Evolutionary conservation across 1,284 basidiomycete species (phyloP), one percentile per base, ranked within the genome.

Genomic region (Austropuccinia psidii): DNA sequence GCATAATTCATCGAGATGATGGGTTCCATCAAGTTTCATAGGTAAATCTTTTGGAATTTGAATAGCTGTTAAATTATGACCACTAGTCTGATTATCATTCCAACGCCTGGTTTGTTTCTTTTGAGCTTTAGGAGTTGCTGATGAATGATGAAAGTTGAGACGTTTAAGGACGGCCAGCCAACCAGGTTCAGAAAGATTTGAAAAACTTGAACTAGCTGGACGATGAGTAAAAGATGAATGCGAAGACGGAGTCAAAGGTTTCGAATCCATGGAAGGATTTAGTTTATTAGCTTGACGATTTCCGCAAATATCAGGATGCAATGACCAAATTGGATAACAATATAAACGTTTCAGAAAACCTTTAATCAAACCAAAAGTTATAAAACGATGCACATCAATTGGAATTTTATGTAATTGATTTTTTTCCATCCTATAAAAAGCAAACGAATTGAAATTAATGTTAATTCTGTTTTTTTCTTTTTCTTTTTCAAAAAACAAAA

Each of bases 321-420:
- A 57, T 33, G 68, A 61, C 66, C 75, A 64, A 45, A 96, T 83
- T 0, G 96, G 96, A 85, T 90, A 98, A 19, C 93, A 87, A 80
- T 97, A 92, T 0, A 98, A 89, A 45, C 96, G 85, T 7, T 91
- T 87, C 15, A 99, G 84, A 79, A 98, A 98, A 0, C 93, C 94
- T 83, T 99, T 98, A 82, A 99, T 96, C n/a, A 97, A 90, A 15
- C 95, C 96, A 79, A 98, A 99, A 76, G 90, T 93, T n/a, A 93
- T 89, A 80, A 99, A 96, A 17, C 96, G 86, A 5, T 95, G 86
- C 8, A 92, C 86, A 80, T 98, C 96, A 72, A 98, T 89, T 1
- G 90, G 90, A 21, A 89, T 82, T 7, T 84, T 82, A 61, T 87
- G 84, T 3, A 93, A 86, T 33, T 88, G 84, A 78, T 92, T 85